Percentiles rank a stretch among this genome's conserved stretches.
Conservation (phyloP, 2,329 filamentous ascomycete species). For the Huntiella abstrusa region DNA sequence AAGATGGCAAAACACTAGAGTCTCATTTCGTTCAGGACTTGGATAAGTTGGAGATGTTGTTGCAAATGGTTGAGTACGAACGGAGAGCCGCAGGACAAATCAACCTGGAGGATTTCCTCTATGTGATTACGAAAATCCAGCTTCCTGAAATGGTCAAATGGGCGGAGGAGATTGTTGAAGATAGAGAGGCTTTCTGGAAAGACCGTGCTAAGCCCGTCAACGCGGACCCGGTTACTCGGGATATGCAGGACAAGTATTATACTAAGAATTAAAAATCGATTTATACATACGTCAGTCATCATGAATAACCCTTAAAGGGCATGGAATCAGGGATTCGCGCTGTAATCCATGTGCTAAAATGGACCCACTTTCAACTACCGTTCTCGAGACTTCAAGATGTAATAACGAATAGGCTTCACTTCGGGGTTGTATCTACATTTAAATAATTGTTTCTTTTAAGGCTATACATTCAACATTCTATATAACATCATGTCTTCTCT, state of each 20-base stretch:
- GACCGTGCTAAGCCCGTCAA: slow-evolving; percentile 17
- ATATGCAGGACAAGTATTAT: slow-evolving; percentile 29
- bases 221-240: slow-evolving; percentile 2
- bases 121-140: slow-evolving; percentile 54
- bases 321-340: too few relatives aligned
- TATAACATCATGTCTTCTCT: slow-evolving; percentile 18
- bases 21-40: slow-evolving; percentile 87
- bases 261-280: background rate
- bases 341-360: too few relatives aligned
- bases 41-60: slow-evolving; percentile 85
- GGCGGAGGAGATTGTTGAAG: slow-evolving; percentile 56
- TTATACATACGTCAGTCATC: too few relatives aligned
- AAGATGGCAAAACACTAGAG: slow-evolving; percentile 68
- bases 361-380: slow-evolving; percentile 3
- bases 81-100: slow-evolving; percentile 42
- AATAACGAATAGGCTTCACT: background rate
- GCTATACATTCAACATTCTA: background rate
- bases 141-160: slow-evolving; percentile 65
- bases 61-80: slow-evolving; percentile 97
- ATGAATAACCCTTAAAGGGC: too few relatives aligned
- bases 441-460: background rate
- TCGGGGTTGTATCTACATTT: background rate
- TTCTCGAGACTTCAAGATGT: background rate
- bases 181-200: slow-evolving; percentile 58
- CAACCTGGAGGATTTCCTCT: slow-evolving; percentile 73